Evolutionary conservation across 495 filamentous ascomycete species (phyloP), one percentile per base, ranked within the genome.

Genomic region (Lasiosphaeria miniovina): DNA sequence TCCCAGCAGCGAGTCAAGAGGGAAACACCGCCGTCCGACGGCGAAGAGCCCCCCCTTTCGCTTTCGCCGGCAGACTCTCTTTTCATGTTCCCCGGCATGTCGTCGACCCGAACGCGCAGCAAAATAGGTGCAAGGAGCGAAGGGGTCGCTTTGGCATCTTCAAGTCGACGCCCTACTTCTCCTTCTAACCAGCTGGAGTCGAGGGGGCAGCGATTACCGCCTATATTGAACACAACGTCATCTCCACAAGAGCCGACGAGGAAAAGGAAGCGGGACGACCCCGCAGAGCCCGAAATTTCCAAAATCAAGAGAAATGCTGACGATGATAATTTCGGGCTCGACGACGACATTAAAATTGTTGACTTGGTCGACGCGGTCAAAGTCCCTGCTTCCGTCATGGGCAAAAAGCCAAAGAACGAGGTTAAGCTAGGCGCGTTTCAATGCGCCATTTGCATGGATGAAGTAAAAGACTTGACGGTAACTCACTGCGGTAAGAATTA

Each of bases 361-460:
- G 82, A 85, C 56, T 66, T 81, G 5, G 75, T 88, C n/a, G 88
- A 93, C 72, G 70, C 88, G 31, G 82, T 82, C 6, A 81, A 86
- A 36, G 74, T 82, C 0, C 78, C 84, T 4, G 79, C 81, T 12
- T 70, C 80, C 0, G 66, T 79, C 48, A 70, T 77, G 1, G 61
- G 83, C 24, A 81, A 75, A 55, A 77, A 81, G 49, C 74, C 74
- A 12, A 84, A 83, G 40, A 80, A 81, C 59, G 75, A 79, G 40
- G 61, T 80, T 53, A 82, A 81, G 65, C 59, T 89, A 53, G 75
- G 82, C 57, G 71, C 72, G 52, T 75, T 90, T 60, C 79, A 86
- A 63, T 96, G 91, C 61, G 87, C 92, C 35, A 90, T 96, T 53
- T 96, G 91, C 76, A 87, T 96, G 85, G 91, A 95, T 55, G 81